These are phyloP conservation scores for Phytopythium litorale DNA, from an alignment of 352 stramenopile species.

Conservation along the genomic window DNA sequence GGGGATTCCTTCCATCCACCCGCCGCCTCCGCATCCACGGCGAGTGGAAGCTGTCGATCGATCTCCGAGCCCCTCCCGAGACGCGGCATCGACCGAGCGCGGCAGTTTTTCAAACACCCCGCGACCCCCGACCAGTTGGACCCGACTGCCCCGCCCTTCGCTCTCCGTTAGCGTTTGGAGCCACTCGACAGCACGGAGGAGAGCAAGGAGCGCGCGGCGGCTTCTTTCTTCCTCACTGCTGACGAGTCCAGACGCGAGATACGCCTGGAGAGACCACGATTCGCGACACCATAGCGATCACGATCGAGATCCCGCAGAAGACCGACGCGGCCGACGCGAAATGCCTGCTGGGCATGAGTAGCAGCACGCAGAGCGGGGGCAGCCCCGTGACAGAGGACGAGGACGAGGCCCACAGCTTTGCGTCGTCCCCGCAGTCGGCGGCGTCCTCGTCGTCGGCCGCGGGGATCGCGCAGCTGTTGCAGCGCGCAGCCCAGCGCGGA, in stretches of 20 bases:
- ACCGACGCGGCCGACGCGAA: conserved; percentile 5
- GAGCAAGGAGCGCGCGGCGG: not conserved
- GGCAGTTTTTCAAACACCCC: conserved; percentile 7
- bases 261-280: not conserved
- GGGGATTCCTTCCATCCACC: not conserved
- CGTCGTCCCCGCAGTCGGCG: conserved; percentile 30
- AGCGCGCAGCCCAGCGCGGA: conserved; percentile 38
- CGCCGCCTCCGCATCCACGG: not conserved
- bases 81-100: not conserved
- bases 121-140: not conserved
- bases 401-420: conserved; percentile 14
- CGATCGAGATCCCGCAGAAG: conserved; percentile 5
- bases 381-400: conserved; percentile 56
- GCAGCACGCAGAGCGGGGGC: conserved; percentile 46
- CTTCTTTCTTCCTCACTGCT: not conserved
- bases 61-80: not conserved
- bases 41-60: not conserved
- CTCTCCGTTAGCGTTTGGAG: not conserved
- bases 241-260: not conserved
- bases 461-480: conserved; percentile 30
- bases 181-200: not conserved
- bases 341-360: conserved; percentile 31
- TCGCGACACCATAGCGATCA: conserved; percentile 3
- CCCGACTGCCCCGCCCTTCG: not conserved
- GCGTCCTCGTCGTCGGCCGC: conserved; percentile 20